A percentile compares a stretch with the other conserved stretches of the same genome.
These are phyloP conservation scores for Apiospora phragmitis DNA, from an alignment of 2,329 filamentous ascomycete genomes.

Conservation along the genomic window DNA sequence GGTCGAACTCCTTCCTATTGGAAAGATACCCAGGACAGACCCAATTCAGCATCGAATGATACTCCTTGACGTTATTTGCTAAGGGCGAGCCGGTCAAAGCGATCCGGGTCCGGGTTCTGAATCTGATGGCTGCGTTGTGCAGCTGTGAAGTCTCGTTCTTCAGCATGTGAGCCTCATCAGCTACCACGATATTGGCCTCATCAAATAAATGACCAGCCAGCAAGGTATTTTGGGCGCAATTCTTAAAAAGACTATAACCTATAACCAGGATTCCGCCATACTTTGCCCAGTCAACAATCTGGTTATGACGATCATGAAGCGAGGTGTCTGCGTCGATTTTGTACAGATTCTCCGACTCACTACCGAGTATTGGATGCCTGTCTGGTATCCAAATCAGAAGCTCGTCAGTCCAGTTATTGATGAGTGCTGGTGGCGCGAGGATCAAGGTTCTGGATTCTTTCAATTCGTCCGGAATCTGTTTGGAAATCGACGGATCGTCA, in stretches of 20 bases:
- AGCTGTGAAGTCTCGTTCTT: conserved; percentile 64
- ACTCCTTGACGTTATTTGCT: conserved; percentile 81
- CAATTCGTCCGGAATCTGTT: conserved; percentile 69
- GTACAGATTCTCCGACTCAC: conserved; percentile 42
- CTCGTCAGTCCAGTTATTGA: conserved; percentile 85
- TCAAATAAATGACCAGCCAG: conserved; percentile 53
- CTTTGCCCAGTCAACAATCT: conserved; percentile 59
- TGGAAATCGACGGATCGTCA: conserved; percentile 51
- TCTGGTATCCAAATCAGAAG: conserved; percentile 67
- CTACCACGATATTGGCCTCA: conserved; percentile 71
- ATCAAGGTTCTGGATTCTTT: conserved; percentile 66
- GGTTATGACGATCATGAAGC: conserved; percentile 39
- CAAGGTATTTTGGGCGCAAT: conserved; percentile 32
- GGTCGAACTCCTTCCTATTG: conserved; percentile 63
- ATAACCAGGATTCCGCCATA: conserved; percentile 74
- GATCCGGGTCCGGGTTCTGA: conserved; percentile 71
- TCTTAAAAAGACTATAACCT: conserved; percentile 70
- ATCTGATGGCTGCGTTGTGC: conserved; percentile 53
- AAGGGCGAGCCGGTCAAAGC: conserved; percentile 86
- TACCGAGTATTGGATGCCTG: conserved; percentile 18
- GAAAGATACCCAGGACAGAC: conserved; percentile 79
- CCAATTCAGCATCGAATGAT: conserved; percentile 87
- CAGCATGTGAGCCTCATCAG: conserved; percentile 81
- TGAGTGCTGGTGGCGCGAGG: conserved; percentile 71
- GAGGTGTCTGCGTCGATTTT: conserved; percentile 50